These are phyloP conservation scores for Colletotrichum cuscutae DNA, from an alignment of 2,329 filamentous ascomycete genomes.

Conservation along the genomic window DNA sequence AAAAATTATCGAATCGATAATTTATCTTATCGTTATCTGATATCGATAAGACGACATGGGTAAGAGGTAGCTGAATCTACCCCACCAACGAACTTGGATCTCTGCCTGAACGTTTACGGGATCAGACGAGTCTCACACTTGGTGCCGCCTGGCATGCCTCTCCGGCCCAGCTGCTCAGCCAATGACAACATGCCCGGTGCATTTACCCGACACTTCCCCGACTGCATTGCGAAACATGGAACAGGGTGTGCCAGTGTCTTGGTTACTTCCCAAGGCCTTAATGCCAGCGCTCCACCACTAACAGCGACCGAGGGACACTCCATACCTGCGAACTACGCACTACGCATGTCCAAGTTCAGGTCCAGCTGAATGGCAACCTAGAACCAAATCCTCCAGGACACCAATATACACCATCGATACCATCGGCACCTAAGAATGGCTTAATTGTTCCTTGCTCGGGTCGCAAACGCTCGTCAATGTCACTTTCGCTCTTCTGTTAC, in stretches of 20 bases:
- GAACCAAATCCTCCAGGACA: slow-evolving; percentile 26
- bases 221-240: slow-evolving; percentile 36
- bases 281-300: slow-evolving; percentile 35
- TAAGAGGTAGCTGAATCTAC: slow-evolving; percentile 2
- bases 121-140: slow-evolving; percentile 6
- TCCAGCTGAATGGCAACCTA: slow-evolving; percentile 31
- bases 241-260: slow-evolving; percentile 32
- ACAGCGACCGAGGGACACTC: slow-evolving; percentile 27
- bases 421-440: slow-evolving; percentile 21
- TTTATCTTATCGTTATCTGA: slow-evolving; percentile 27
- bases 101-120: background rate
- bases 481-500: slow-evolving; percentile 5
- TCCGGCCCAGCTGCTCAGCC: background rate
- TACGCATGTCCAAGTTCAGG: slow-evolving; percentile 21
- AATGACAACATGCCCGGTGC: slow-evolving; percentile 12
- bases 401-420: slow-evolving; percentile 24
- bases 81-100: slow-evolving; percentile 17
- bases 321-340: slow-evolving; percentile 18
- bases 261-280: slow-evolving; percentile 24
- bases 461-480: slow-evolving; percentile 31
- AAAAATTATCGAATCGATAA: slow-evolving; percentile 26
- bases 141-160: background rate
- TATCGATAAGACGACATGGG: slow-evolving; percentile 33
- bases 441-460: slow-evolving; percentile 24
- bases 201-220: slow-evolving; percentile 33